Conservation (phyloP, 441 rosid genomes). For the Dalechampia spathulata region DNA sequence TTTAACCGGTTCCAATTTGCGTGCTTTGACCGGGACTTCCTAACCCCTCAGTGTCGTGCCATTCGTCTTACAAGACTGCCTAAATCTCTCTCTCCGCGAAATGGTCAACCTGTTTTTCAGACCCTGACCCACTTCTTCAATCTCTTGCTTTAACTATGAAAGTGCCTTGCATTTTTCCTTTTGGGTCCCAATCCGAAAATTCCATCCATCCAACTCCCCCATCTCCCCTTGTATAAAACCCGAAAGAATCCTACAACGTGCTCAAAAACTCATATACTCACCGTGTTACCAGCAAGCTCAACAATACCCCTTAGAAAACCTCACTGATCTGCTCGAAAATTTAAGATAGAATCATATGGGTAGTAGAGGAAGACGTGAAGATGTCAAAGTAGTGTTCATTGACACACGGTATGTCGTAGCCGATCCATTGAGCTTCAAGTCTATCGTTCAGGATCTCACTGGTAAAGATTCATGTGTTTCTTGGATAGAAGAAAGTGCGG, state of each 20-base stretch:
- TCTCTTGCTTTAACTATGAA: background rate
- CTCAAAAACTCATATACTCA: no score
- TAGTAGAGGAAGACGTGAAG: background rate
- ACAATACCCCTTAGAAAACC: no score
- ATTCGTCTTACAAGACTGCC: conserved; percentile 19
- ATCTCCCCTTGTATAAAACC: background rate
- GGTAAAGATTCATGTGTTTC: conserved; percentile 31
- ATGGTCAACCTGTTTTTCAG: background rate
- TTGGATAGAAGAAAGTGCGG: conserved; percentile 28
- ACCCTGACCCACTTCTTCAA: background rate
- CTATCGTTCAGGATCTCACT: conserved; percentile 32
- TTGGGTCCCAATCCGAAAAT: background rate
- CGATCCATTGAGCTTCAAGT: conserved; percentile 19
- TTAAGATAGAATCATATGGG: conserved; percentile 5
- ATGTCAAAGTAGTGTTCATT: conserved; percentile 20
- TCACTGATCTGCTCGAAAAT: no score
- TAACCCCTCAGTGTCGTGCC: background rate
- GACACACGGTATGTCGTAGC: conserved; percentile 19
- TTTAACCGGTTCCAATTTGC: conserved; percentile 8
- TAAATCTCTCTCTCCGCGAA: background rate
- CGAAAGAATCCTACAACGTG: no score
- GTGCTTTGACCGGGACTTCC: conserved; percentile 13
- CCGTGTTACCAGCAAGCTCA: no score
- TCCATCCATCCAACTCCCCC: background rate
- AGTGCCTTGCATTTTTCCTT: background rate